Base-by-base conservation (phyloP, 768 basidiomycete species). In the Suillus hirtellus region DNA sequence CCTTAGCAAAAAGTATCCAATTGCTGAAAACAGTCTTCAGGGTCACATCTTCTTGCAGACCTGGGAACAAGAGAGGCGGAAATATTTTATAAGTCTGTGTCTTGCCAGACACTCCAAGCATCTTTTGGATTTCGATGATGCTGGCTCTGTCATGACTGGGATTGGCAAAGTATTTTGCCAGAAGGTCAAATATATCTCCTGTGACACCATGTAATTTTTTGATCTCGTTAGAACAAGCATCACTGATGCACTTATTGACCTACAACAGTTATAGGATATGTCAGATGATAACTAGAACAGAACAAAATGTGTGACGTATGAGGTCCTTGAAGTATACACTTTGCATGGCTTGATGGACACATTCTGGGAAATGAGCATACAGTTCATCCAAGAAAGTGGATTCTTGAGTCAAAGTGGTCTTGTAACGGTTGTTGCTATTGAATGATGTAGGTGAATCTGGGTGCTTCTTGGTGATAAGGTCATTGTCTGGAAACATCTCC, bases 141-240 rank as follows among this genome's bases (percentile, higher is more conserved):
- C 31, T 4, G 12, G 38, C 58, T 19, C 58, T 27, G 21, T 47
- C 12, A 2, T 12, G 2, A 47, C 46, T 47, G 1, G 21, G 21
- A 17, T 38, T 40, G 38, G 58, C 10, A 8, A 61, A 61, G 60
- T 61, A 61, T 15, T 40, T 38, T 0, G 17, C 19, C 2, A 19
- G 60, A 21, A 61, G 60, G 12, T 37, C 47, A 19, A 61, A 38
- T 10, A 61, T 52, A 19, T 61, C 49, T 24, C 60, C 60, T 12
- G 49, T 8, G 1, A 61, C 47, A 37, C 35, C 49, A 21, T 37
- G 0, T 11, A 61, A 37, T 19, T 61, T 61, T 6, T 50, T 46
- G 37, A 61, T 37, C 31, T 61, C 34, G 8, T 46, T 49, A 10
- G 60, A 61, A n/a, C n/a, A 49, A 34, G 31, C 27, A 7, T 38